Conservation (phyloP, 331 rosid genomes). For the Dryas integrifolia region DNA sequence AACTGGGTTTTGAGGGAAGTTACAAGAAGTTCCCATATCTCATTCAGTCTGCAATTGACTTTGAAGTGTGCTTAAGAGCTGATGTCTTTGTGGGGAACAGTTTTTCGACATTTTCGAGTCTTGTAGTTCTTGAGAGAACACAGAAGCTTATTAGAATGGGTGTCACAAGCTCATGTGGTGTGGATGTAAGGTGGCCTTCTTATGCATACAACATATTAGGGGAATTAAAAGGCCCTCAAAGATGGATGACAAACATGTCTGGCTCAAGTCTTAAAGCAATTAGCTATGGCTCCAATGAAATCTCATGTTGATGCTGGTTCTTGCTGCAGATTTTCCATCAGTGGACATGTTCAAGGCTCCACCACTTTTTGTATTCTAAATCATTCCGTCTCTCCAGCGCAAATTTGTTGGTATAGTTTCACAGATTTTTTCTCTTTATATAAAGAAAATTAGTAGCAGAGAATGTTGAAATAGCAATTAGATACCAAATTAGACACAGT, state of each 20-base stretch:
- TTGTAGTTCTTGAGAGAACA: constrained; percentile 79
- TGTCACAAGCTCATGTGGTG: constrained; percentile 38
- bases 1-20: constrained; percentile 56
- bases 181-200: constrained; percentile 68
- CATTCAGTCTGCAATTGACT: constrained; percentile 86
- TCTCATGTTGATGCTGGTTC: constrained; percentile 44
- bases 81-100: constrained; percentile 89
- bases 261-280: constrained; percentile 63
- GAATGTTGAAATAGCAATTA: constrained; percentile 1
- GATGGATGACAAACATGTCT: constrained; percentile 75
- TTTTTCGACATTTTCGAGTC: constrained; percentile 90
- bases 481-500: background rate
- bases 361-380: background rate
- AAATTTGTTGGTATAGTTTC: constrained; percentile 8
- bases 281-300: constrained; percentile 70
- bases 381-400: background rate
- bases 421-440: background rate
- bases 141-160: constrained; percentile 56
- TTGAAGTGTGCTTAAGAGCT: constrained; percentile 77
- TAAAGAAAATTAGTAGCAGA: background rate
- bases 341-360: background rate
- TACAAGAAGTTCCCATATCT: constrained; percentile 75
- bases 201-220: constrained; percentile 74
- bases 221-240: constrained; percentile 54
- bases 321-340: background rate